phyloP scores from a whole-genome alignment of 495 filamentous ascomycete species.

The Penicillium argentinense region DNA sequence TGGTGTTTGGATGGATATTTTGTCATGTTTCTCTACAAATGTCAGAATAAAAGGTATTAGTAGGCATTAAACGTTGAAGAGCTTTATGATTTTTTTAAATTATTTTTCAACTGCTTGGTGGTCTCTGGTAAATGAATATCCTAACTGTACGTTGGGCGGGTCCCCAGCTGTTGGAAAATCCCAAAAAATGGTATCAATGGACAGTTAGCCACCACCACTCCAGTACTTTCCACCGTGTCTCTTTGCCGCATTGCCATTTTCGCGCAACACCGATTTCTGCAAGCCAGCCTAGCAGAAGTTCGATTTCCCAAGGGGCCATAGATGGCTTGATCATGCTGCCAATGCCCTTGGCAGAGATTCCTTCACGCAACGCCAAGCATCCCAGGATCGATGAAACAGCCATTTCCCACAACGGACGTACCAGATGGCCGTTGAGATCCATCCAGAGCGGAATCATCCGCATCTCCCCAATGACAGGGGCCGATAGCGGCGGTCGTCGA shows the following conservation, averaged over 20 bases:
- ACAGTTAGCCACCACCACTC: slow-evolving; percentile 90
- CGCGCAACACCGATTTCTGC: slow-evolving; percentile 45
- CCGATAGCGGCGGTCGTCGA: slow-evolving; percentile 31
- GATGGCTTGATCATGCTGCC: slow-evolving; percentile 56
- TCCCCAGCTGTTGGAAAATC: no score
- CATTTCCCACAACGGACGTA: slow-evolving; percentile 63
- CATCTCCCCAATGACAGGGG: background rate
- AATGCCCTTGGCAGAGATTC: slow-evolving; percentile 52
- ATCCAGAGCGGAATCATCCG: slow-evolving; percentile 72
- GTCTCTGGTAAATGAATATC: no score
- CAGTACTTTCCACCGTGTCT: slow-evolving; percentile 44
- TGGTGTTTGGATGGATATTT: slow-evolving; percentile 25
- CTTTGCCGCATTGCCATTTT: slow-evolving; percentile 25
- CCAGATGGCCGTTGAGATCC: slow-evolving; percentile 68
- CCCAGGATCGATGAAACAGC: slow-evolving; percentile 58
- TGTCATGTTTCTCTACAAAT: no score
- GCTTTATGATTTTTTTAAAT: no score
- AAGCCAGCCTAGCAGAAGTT: slow-evolving; percentile 66
- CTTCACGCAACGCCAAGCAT: slow-evolving; percentile 59
- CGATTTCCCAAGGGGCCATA: slow-evolving; percentile 67
- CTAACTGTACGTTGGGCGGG: no score
- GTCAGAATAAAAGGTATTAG: no score
- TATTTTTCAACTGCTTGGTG: no score
- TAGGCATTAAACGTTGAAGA: no score
- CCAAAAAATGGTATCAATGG: no score